Evolutionary conservation across 2,329 filamentous ascomycete species (phyloP), one percentile per base, ranked within the genome.

Genomic region (Drechslera avenae): DNA sequence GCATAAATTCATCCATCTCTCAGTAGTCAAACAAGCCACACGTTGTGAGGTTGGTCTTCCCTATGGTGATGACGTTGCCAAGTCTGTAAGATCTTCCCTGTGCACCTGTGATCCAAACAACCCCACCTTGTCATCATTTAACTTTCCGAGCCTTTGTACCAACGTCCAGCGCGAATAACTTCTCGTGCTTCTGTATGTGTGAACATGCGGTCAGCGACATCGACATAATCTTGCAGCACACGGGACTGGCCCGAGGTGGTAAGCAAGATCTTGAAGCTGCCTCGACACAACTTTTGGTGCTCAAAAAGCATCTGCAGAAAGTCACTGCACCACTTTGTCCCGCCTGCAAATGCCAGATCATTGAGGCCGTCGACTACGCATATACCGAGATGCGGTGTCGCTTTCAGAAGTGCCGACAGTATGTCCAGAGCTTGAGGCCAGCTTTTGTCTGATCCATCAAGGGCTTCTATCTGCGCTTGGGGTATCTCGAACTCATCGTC

Each of bases 161-260:
- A 32, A 16, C 1, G 23, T 16, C 42, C 42, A 18, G n/a, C 33
- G 2, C 42, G 42, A 12, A 37, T 45, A 1, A 37, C 33, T 14
- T 45, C 42, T 2, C 26, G 16, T 7, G 42, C 21, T n/a, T 14
- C 23, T 1, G 33, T 45, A 8, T 37, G 42, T 2, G 42, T 37
- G n/a, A 41, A 46, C 6, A 47, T 16, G 8, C 32, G 36, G 19
- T 52, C 32, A 5, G 21, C 7, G 2, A 41, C 8, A 5, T 37
- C 33, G 14, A 52, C 31, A 42, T 46, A 13, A 17, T 52, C 42
- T 18, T 46, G 49, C 17, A 52, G 14, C 4, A 42, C 42, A 10
- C 49, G 36, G 1, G 49, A 52, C 5, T 37, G 37, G 4, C 49
- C 49, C 3, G 42, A 30, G n/a, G 49, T 47, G 12, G 49, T 47